Evolutionary conservation across 2,329 filamentous ascomycete genomes (phyloP).

Genomic region (Fusarium sp.): DNA sequence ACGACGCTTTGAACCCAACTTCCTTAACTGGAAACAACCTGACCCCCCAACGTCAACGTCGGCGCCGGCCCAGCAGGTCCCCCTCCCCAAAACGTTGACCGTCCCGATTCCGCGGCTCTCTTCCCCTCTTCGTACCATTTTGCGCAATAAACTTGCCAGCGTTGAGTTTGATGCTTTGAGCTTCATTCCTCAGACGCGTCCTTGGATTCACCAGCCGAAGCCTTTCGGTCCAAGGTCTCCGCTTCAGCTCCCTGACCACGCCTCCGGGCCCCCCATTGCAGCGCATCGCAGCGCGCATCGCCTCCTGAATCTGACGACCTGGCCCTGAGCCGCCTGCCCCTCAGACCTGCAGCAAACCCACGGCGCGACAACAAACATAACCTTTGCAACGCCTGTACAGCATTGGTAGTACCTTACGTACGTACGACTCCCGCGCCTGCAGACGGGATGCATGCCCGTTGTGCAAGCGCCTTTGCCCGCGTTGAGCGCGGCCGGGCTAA

Average conservation of each 20-base stretch:
- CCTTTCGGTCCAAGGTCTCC: conserved; percentile 6
- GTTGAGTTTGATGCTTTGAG: conserved; percentile 23
- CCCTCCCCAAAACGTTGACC: conserved; percentile 31
- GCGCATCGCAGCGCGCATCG: conserved; percentile 23
- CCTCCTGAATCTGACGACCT: conserved; percentile 26
- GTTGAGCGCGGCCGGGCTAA: conserved; percentile 23
- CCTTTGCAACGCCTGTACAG: conserved; percentile 17
- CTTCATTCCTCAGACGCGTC: conserved; percentile 28
- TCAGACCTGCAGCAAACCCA: conserved; percentile 24
- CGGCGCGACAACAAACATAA: conserved; percentile 13
- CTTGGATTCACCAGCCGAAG: conserved; percentile 1
- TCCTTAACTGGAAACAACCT: conserved; percentile 37
- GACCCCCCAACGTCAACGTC: conserved; percentile 23
- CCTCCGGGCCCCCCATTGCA: conserved; percentile 12
- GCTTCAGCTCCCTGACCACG: conserved; percentile 25
- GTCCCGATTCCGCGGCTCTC: conserved; percentile 31
- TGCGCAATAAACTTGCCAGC: conserved; percentile 22
- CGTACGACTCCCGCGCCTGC: conserved; percentile 17
- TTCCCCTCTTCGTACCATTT: conserved; percentile 30
- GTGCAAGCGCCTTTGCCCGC: conserved; percentile 18
- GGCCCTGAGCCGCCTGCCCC: conserved; percentile 22
- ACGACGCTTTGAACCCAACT: conserved; percentile 36
- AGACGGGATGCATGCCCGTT: conserved; percentile 6
- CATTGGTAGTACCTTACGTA: conserved; percentile 8
- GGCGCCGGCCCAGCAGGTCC: conserved; percentile 11